Evolutionary conservation across 257 asterid species (phyloP), one percentile per base, ranked within the genome.

Genomic region (Solanum pinnatisectum): DNA sequence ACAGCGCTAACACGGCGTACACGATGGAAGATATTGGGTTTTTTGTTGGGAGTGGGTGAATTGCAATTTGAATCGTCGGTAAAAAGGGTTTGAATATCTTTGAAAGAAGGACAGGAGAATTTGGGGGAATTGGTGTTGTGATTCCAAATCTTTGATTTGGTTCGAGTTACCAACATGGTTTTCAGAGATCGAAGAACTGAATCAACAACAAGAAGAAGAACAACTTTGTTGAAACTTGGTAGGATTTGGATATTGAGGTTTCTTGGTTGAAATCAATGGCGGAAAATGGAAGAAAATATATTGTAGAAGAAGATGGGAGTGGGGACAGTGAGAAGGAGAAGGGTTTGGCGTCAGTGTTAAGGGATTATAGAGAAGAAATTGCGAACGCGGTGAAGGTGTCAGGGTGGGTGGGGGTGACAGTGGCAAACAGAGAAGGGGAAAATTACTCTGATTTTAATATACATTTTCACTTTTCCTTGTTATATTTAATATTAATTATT

Each of bases 121-220:
- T 92, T 93, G 52, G 94, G 90, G 85, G 94, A 96, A 90, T 92
- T 93, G 52, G 89, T 87, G 33, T 88, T 85, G 81, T 88, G 93
- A 89, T 90, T 86, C 85, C 92, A 94, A 87, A 87, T 88, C 88
- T 89, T 93, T 77, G 99, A 91, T 90, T 94, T 94, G 86, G 94
- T 88, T 71, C 97, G 91, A 60, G 94, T 84, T 10, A 94, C 94
- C 98, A 98, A 97, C 99, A 97, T 96, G 94, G 92, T 91, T 92
- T 84, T 25, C 16, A 79, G 85, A 79, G 63, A 44, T 79, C 67
- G 10, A 30, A 79, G 67, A 79, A 79, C 40, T 49, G n/a, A 42
- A 79, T 44, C 65, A 27, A 27, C 13, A 46, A 71, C 1, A 56
- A 56, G 10, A 56, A 56, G n/a, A 56, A 56, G 0, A 49, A 49